Conservation (phyloP, 208 protist species). For the Leishmania guyanensis region DNA sequence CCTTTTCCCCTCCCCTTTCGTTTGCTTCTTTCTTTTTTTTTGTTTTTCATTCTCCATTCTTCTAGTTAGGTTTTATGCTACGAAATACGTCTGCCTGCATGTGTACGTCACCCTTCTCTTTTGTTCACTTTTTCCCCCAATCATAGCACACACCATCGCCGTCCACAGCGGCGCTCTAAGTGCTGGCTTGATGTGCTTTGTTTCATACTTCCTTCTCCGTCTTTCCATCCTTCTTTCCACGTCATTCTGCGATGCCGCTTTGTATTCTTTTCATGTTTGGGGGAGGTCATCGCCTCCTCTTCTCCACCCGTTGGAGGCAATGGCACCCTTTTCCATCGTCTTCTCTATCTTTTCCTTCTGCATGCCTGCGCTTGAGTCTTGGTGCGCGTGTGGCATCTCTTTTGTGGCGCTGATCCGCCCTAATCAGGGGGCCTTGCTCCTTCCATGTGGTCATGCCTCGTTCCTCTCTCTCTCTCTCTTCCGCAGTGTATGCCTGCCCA, state of each 20-base stretch:
- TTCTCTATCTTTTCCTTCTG: constrained; percentile 20
- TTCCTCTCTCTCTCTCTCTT: neutral
- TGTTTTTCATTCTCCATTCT: neutral
- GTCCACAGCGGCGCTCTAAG: neutral
- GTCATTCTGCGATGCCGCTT: neutral
- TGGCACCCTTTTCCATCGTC: neutral
- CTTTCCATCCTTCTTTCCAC: neutral
- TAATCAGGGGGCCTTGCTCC: neutral
- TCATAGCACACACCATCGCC: neutral
- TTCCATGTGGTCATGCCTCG: constrained; percentile 1
- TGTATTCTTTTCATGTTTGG: neutral
- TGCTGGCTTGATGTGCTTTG: neutral
- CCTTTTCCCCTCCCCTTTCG: neutral
- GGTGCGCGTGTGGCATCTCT: neutral
- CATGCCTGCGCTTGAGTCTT: neutral
- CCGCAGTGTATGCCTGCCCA: neutral
- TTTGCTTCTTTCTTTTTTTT: neutral
- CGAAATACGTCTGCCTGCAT: neutral
- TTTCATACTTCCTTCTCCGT: neutral
- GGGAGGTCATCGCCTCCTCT: neutral
- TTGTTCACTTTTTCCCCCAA: neutral
- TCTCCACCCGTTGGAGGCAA: neutral
- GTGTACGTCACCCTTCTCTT: neutral
- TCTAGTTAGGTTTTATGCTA: neutral
- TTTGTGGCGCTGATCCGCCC: neutral